These are phyloP conservation scores for Brassica hybrid DNA, from an alignment of 441 rosid genomes.

Conservation along the genomic window DNA sequence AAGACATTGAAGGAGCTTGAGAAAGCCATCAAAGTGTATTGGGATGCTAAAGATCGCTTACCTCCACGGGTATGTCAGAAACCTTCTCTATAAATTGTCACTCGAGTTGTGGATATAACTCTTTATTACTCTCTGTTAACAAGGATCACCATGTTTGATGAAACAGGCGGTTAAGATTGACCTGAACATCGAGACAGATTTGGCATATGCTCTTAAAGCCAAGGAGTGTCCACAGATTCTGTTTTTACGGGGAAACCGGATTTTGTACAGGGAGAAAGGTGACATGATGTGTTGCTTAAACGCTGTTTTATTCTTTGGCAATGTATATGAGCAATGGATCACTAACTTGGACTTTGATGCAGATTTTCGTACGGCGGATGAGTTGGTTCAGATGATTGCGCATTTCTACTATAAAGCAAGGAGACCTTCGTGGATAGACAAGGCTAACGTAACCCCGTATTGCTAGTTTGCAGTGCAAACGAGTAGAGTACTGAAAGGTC, in stretches of 20 bases:
- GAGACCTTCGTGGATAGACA: conserved; percentile 72
- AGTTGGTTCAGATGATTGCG: conserved; percentile 87
- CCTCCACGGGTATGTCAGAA: conserved; percentile 76
- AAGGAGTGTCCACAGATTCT: conserved; percentile 82
- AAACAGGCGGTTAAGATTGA: conserved; percentile 85
- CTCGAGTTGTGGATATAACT: neutral
- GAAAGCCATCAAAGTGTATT: conserved; percentile 76
- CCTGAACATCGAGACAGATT: conserved; percentile 83
- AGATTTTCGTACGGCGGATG: conserved; percentile 77
- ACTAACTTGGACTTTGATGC: conserved; percentile 37
- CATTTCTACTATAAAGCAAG: conserved; percentile 90
- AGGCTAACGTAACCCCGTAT: conserved; percentile 47
- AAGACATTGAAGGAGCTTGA: conserved; percentile 84
- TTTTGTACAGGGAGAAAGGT: conserved; percentile 86
- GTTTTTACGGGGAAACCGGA: conserved; percentile 71
- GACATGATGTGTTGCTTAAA: conserved; percentile 3
- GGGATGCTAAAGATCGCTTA: conserved; percentile 79
- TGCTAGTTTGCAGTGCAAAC: conserved; percentile 36
- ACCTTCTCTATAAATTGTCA: conserved; percentile 1
- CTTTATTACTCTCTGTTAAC: conserved; percentile 6
- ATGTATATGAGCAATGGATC: neutral
- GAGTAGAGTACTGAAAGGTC: conserved; percentile 9
- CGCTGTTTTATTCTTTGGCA: conserved; percentile 5
- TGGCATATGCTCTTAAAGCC: conserved; percentile 90
- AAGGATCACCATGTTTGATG: conserved; percentile 28